phyloP scores from a whole-genome alignment of 495 filamentous ascomycete genomes.

The Opeltia flavorubescens region DNA sequence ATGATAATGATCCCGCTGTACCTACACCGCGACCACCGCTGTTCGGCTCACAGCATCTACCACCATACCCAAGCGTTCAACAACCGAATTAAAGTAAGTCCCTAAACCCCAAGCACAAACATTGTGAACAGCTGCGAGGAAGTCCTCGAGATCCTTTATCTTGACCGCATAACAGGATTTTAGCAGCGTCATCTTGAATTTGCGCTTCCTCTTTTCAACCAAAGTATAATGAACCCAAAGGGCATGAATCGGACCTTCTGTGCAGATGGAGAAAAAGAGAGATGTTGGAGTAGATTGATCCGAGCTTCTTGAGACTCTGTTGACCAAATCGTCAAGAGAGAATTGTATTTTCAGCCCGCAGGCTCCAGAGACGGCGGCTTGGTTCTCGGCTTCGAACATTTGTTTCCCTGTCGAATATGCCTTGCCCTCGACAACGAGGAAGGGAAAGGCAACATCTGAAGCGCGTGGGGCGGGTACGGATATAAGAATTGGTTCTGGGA shows the following conservation, averaged over 20 bases:
- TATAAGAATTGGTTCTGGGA: conserved; percentile 2
- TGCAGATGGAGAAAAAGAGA: conserved; percentile 18
- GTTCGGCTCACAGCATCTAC: too few species aligned
- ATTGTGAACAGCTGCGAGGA: too few species aligned
- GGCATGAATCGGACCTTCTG: conserved; percentile 15
- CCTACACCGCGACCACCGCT: too few species aligned
- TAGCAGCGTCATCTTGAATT: too few species aligned
- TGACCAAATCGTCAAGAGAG: conserved; percentile 7
- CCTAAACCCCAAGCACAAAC: too few species aligned
- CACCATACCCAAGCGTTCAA: too few species aligned
- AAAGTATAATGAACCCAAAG: conserved; percentile 19
- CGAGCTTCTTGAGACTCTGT: not conserved
- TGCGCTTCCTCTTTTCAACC: too few species aligned
- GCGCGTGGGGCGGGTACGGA: conserved; percentile 3
- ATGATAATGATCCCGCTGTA: too few species aligned
- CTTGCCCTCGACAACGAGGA: conserved; percentile 13
- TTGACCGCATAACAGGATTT: too few species aligned
- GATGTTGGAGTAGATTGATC: not conserved
- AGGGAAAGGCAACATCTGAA: conserved; percentile 4
- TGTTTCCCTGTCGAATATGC: conserved; percentile 13
- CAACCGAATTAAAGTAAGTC: too few species aligned
- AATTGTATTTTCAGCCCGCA: conserved; percentile 15
- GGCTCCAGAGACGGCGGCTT: conserved; percentile 19
- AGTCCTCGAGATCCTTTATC: too few species aligned
- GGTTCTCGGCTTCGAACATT: conserved; percentile 16